These are phyloP conservation scores for Gracilariopsis chorda DNA, from an alignment of 23 red algal species.

Conservation along the genomic window DNA sequence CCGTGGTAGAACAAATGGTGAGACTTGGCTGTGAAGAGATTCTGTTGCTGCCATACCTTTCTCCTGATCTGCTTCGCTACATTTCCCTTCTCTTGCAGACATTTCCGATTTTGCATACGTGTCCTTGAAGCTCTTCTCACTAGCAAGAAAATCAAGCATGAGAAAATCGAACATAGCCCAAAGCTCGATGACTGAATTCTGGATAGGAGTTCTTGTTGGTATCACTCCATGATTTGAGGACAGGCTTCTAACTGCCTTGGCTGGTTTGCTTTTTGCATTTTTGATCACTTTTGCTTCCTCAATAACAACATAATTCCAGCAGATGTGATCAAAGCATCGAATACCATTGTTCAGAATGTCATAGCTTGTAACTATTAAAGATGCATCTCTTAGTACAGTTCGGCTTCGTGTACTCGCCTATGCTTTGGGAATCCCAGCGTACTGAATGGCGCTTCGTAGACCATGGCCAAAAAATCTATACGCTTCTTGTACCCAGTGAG, in stretches of 20 bases:
- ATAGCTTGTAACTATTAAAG: too few relatives aligned
- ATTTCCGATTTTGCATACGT: slow-evolving; percentile 63
- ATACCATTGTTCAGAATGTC: slow-evolving; percentile 55
- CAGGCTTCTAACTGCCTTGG: slow-evolving; percentile 43
- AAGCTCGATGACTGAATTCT: too few relatives aligned
- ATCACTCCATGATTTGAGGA: slow-evolving; percentile 53
- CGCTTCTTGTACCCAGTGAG: too few relatives aligned
- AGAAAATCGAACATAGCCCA: too few relatives aligned
- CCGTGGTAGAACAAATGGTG: slow-evolving; percentile 73
- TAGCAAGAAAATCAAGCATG: too few relatives aligned
- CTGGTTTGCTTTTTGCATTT: slow-evolving; percentile 51
- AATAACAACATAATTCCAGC: slow-evolving; percentile 54
- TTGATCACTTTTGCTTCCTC: slow-evolving; percentile 83
- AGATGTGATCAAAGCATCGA: neutral
- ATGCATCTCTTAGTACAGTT: neutral
- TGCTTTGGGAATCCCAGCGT: slow-evolving; percentile 27
- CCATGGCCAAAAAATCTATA: neutral
- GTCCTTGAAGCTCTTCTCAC: slow-evolving; percentile 41
- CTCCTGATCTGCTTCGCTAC: too few relatives aligned
- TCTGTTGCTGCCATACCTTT: too few relatives aligned
- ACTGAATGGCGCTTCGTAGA: slow-evolving; percentile 48
- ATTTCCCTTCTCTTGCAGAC: too few relatives aligned
- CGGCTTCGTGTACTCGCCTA: neutral
- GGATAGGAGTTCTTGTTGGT: slow-evolving; percentile 58
- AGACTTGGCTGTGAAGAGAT: too few relatives aligned